phyloP scores from a whole-genome alignment of 1,284 basidiomycete genomes.

The Hymenochaete sp. region DNA sequence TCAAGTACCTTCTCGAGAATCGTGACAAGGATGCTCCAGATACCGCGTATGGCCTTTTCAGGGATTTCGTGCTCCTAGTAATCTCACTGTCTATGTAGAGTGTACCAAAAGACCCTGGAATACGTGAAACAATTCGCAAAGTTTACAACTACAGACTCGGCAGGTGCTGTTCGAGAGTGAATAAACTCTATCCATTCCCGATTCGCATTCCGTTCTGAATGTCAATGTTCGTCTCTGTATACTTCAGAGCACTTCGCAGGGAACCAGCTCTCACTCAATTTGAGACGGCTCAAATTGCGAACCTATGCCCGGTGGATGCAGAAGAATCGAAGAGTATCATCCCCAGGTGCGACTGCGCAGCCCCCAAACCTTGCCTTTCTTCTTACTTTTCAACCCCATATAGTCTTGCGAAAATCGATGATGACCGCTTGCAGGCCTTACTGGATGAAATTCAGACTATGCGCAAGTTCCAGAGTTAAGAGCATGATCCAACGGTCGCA shows the following conservation, averaged over 20 bases:
- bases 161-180: constrained; percentile 82
- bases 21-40: constrained; percentile 77
- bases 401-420: constrained; percentile 81
- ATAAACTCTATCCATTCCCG: constrained; percentile 25
- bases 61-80: not conserved
- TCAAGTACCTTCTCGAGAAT: constrained; percentile 82
- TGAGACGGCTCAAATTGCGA: constrained; percentile 88
- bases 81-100: constrained; percentile 35
- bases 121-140: constrained; percentile 88
- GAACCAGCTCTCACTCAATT: constrained; percentile 78
- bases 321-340: constrained; percentile 90
- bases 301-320: constrained; percentile 77
- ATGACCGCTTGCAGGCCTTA: constrained; percentile 72
- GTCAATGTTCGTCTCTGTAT: not conserved
- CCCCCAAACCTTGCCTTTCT: not conserved
- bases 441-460: constrained; percentile 84
- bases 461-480: constrained; percentile 75
- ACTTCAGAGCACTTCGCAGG: constrained; percentile 57
- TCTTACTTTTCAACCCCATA: not conserved
- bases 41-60: constrained; percentile 51
- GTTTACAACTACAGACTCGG: constrained; percentile 81
- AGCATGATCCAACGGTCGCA: not conserved
- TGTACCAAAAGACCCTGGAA: constrained; percentile 88
- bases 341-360: constrained; percentile 54
- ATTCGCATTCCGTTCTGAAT: not conserved